phyloP scores from a whole-genome alignment of 106 monocot genomes.

The Apostasia ramifera region DNA sequence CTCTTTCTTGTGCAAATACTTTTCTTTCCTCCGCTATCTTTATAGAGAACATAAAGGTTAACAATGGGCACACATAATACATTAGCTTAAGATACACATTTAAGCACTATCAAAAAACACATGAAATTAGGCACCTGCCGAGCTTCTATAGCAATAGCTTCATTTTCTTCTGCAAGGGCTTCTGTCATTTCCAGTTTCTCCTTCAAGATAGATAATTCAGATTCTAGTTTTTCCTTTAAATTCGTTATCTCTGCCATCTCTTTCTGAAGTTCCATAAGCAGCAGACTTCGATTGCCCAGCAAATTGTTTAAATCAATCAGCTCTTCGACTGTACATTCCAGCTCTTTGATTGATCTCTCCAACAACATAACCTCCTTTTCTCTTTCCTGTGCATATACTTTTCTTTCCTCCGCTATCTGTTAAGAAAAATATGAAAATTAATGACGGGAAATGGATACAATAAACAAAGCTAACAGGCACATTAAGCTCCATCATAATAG shows the following conservation, averaged over 20 bases:
- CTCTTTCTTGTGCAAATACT: constrained; percentile 65
- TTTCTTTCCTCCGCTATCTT: constrained; percentile 70
- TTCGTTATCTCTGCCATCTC: constrained; percentile 27
- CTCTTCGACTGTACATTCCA: constrained; percentile 67
- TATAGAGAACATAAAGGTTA: background rate
- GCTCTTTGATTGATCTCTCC: constrained; percentile 86
- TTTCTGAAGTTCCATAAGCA: constrained; percentile 32
- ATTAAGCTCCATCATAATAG: constrained; percentile 9
- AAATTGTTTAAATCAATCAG: constrained; percentile 34
- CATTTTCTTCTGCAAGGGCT: constrained; percentile 76
- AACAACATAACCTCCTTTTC: constrained; percentile 86
- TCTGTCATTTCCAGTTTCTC: constrained; percentile 67
- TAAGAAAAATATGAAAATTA: background rate
- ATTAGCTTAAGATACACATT: background rate
- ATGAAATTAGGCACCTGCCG: constrained; percentile 43
- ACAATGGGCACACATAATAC: background rate
- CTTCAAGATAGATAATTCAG: constrained; percentile 36
- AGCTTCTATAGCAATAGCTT: constrained; percentile 79
- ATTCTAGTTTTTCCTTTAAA: constrained; percentile 32
- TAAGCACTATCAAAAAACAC: background rate
- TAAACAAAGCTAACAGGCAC: background rate
- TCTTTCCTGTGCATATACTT: constrained; percentile 60
- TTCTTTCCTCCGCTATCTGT: constrained; percentile 67
- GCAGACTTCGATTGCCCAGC: constrained; percentile 26
- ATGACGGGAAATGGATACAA: background rate